A percentile compares a stretch with the other conserved stretches of the same genome.
These are phyloP conservation scores for Parastagonospora nodorum DNA, from an alignment of 2,329 filamentous ascomycete species.

Conservation along the genomic window DNA sequence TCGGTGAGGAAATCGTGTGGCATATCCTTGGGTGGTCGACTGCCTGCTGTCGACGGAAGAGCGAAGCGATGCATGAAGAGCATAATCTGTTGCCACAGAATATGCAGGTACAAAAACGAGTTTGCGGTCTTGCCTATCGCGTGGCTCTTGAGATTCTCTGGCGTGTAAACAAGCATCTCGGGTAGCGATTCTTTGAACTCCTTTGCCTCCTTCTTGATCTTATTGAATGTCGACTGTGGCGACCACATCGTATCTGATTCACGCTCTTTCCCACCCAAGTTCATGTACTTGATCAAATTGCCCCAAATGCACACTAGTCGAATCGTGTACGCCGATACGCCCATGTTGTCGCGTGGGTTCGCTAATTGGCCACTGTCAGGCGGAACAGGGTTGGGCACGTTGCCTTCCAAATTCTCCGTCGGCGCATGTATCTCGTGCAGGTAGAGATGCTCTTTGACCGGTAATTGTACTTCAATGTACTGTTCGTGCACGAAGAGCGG, in stretches of 20 bases:
- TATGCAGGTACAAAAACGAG: constrained; percentile 91
- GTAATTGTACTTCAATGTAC: constrained; percentile 84
- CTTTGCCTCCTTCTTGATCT: constrained; percentile 72
- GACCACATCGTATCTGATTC: constrained; percentile 83
- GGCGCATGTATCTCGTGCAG: constrained; percentile 87
- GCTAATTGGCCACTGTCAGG: constrained; percentile 67
- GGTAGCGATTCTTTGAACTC: constrained; percentile 74
- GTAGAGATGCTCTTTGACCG: constrained; percentile 88
- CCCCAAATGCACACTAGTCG: constrained; percentile 88
- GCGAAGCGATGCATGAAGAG: constrained; percentile 91
- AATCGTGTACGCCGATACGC: constrained; percentile 88
- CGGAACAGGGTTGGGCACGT: constrained; percentile 65
- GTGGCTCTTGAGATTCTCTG: constrained; percentile 83
- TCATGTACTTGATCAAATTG: constrained; percentile 84
- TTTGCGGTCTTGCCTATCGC: constrained; percentile 84
- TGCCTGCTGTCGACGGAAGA: constrained; percentile 69
- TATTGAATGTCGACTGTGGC: constrained; percentile 74
- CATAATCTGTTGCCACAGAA: constrained; percentile 85
- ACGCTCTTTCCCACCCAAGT: constrained; percentile 81
- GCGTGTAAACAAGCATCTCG: constrained; percentile 71
- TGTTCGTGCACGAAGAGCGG: constrained; percentile 91
- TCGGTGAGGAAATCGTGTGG: constrained; percentile 78
- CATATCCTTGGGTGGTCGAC: constrained; percentile 69
- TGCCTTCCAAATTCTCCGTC: constrained; percentile 81
- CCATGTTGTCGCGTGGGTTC: constrained; percentile 83